Conservation (phyloP, 495 filamentous ascomycete species). For the Amphirosellinia nigrospora region DNA sequence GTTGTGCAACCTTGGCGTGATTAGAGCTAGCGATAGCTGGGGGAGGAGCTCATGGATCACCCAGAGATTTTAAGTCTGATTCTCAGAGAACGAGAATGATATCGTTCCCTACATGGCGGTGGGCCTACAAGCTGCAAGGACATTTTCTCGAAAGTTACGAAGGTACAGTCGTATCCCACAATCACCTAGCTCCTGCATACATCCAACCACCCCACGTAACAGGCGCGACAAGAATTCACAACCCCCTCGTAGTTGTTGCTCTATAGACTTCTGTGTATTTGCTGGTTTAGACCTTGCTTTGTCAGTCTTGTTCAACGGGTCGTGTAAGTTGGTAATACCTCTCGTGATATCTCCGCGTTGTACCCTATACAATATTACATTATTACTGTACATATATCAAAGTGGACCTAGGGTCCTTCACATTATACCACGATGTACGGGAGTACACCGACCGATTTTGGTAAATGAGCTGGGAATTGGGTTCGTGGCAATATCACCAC, state of each 20-base stretch:
- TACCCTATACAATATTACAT: constrained; percentile 13
- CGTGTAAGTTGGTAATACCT: not conserved
- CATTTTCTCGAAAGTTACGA: constrained; percentile 16
- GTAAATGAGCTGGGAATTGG: not conserved
- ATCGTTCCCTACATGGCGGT: not conserved
- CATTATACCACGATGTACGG: not conserved
- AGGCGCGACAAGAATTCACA: not conserved
- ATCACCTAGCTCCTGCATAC: not conserved
- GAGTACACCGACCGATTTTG: not conserved
- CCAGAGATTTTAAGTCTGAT: constrained; percentile 24
- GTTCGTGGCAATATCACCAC: not conserved
- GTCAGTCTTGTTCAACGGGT: not conserved
- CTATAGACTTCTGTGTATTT: constrained; percentile 5
- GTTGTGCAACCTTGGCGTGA: constrained; percentile 22
- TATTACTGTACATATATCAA: constrained; percentile 25
- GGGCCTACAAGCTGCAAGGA: constrained; percentile 6
- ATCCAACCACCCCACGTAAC: constrained; percentile 9
- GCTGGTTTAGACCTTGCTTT: not conserved
- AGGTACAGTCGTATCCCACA: not conserved
- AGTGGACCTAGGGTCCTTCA: constrained; percentile 10
- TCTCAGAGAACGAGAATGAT: constrained; percentile 11
- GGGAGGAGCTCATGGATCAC: constrained; percentile 25
- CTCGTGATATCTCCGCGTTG: constrained; percentile 7
- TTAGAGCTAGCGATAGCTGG: constrained; percentile 4
- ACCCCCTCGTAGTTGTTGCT: not conserved